Evolutionary conservation across 495 filamentous ascomycete species (phyloP).

Genomic region (Aspergillus coremiiformis): DNA sequence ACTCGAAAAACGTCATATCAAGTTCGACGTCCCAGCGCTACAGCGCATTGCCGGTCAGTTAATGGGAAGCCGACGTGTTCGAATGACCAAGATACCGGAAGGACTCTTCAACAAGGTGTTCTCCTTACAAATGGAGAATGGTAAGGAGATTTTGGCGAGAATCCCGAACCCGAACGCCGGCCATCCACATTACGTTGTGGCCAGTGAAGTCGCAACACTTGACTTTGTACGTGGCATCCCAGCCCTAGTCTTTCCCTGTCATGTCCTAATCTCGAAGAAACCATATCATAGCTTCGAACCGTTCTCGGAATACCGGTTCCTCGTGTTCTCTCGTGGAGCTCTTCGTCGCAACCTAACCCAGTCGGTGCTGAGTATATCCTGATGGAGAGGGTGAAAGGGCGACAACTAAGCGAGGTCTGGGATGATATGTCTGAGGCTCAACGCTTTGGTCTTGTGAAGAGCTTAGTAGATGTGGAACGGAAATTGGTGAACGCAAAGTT

Average conservation of each 20-base stretch:
- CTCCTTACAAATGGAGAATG: conserved; percentile 26
- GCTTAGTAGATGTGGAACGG: conserved; percentile 5
- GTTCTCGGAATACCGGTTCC: conserved; percentile 12
- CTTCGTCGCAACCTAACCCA: not conserved
- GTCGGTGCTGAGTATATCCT: conserved; percentile 8
- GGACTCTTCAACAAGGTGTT: conserved; percentile 34
- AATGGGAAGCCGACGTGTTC: not conserved
- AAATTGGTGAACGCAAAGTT: conserved; percentile 2
- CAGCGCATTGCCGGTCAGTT: not conserved
- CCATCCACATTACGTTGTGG: conserved; percentile 19
- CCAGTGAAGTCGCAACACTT: conserved; percentile 37
- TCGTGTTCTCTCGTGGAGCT: conserved; percentile 6
- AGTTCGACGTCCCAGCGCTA: conserved; percentile 1
- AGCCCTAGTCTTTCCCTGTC: not conserved
- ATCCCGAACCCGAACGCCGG: conserved; percentile 30
- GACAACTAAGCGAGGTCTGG: conserved; percentile 12
- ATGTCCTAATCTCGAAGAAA: not conserved
- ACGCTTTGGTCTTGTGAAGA: conserved; percentile 9
- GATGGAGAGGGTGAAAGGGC: conserved; percentile 6
- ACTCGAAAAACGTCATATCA: not conserved
- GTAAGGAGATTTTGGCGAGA: conserved; percentile 24
- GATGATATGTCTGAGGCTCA: conserved; percentile 10
- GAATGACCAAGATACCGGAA: conserved; percentile 20
- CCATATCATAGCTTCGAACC: conserved; percentile 5
- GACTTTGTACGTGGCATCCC: conserved; percentile 16